phyloP scores from a whole-genome alignment of 768 basidiomycete species.

The Hericium erinaceus region DNA sequence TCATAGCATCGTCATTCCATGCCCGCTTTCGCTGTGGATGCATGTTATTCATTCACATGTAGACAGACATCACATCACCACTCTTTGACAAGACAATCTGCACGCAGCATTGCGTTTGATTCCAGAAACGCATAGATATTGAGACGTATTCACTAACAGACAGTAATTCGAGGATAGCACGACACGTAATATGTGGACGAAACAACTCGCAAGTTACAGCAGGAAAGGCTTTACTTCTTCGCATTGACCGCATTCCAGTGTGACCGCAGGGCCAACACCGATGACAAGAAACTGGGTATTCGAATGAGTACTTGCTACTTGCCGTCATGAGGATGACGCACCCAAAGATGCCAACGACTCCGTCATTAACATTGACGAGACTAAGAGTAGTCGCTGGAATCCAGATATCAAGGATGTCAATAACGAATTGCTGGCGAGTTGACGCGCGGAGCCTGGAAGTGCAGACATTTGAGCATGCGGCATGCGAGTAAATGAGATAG shows the following conservation, averaged over 20 bases:
- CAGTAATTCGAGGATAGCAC: no score
- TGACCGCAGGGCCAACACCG: slow-evolving; percentile 11
- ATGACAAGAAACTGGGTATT: slow-evolving; percentile 56
- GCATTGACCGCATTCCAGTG: slow-evolving; percentile 11
- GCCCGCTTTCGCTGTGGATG: no score
- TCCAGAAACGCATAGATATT: no score
- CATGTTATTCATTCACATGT: no score
- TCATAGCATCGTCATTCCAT: no score
- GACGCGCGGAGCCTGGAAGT: slow-evolving; percentile 47
- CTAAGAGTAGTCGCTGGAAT: slow-evolving; percentile 81
- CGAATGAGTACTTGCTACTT: slow-evolving; percentile 1
- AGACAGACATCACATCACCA: no score
- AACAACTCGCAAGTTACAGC: no score
- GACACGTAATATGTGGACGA: no score
- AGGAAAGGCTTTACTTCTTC: neutral
- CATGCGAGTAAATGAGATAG: neutral
- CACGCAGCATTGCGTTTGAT: no score
- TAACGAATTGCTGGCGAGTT: slow-evolving; percentile 69
- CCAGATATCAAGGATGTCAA: slow-evolving; percentile 83
- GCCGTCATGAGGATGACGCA: slow-evolving; percentile 28
- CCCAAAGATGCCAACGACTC: slow-evolving; percentile 80
- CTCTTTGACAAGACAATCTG: no score
- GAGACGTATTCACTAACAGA: no score
- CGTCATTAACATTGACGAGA: slow-evolving; percentile 72
- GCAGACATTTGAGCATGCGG: slow-evolving; percentile 4